phyloP scores from a whole-genome alignment of 495 filamentous ascomycete species.

The Chaetomidium leptoderma region DNA sequence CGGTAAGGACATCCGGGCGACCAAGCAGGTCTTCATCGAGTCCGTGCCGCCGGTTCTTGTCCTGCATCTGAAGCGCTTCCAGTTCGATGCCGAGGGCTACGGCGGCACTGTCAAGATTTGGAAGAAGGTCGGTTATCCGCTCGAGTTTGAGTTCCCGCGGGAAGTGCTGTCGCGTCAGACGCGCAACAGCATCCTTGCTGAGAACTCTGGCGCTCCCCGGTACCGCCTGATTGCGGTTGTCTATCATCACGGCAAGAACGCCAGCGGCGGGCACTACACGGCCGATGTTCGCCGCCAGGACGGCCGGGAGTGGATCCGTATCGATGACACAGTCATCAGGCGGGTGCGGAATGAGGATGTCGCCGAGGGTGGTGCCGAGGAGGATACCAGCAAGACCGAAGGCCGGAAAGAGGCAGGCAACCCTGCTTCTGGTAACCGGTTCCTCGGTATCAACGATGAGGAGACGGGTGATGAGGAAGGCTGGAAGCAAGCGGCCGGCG shows the following conservation, averaged over 20 bases:
- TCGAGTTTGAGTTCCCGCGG: slow-evolving; percentile 88
- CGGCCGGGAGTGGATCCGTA: slow-evolving; percentile 86
- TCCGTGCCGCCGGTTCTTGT: slow-evolving; percentile 88
- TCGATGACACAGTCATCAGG: slow-evolving; percentile 89
- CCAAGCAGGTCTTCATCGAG: slow-evolving; percentile 94
- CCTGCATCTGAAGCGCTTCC: slow-evolving; percentile 93
- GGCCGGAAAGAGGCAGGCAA: slow-evolving; percentile 39
- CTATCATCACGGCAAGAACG: slow-evolving; percentile 96
- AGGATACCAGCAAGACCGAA: slow-evolving; percentile 62
- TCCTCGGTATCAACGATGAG: slow-evolving; percentile 62
- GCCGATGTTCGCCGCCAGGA: slow-evolving; percentile 94
- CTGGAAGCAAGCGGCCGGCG: slow-evolving; percentile 80
- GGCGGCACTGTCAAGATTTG: slow-evolving; percentile 96
- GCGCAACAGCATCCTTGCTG: slow-evolving; percentile 57
- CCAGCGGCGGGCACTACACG: slow-evolving; percentile 92
- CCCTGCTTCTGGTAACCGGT: slow-evolving; percentile 53
- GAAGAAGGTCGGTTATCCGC: slow-evolving; percentile 94
- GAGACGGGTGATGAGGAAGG: slow-evolving; percentile 65
- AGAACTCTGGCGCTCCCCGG: slow-evolving; percentile 61
- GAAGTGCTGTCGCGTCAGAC: slow-evolving; percentile 81
- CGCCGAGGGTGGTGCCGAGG: slow-evolving; percentile 76
- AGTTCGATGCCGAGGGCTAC: slow-evolving; percentile 78
- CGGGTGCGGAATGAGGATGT: slow-evolving; percentile 87
- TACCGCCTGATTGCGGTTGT: slow-evolving; percentile 89
- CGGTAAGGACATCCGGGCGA: slow-evolving; percentile 70